These are phyloP conservation scores for Penicillium italicum DNA, from an alignment of 2,329 filamentous ascomycete species.

Conservation along the genomic window DNA sequence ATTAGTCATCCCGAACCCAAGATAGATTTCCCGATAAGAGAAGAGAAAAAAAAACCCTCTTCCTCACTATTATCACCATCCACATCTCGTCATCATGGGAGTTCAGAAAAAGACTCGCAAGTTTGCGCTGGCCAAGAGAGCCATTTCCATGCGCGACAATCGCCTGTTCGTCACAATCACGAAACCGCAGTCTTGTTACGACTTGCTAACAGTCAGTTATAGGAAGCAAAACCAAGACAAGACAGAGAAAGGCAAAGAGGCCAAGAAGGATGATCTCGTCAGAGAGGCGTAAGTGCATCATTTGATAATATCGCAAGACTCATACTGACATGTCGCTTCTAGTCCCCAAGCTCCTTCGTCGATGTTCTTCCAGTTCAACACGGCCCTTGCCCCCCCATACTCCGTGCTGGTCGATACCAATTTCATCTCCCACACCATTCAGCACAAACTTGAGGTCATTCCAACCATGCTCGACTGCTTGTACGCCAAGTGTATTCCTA, in stretches of 20 bases:
- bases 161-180: slow-evolving; percentile 51
- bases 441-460: slow-evolving; percentile 82
- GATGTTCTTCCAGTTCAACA: slow-evolving; percentile 88
- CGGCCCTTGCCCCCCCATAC: slow-evolving; percentile 79
- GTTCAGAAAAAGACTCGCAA: slow-evolving; percentile 87
- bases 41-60: slow-evolving; percentile 1
- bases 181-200: background rate
- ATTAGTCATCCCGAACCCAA: background rate
- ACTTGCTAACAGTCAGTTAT: background rate
- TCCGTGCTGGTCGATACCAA: slow-evolving; percentile 80
- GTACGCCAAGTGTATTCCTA: slow-evolving; percentile 84
- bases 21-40: slow-evolving; percentile 4
- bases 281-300: slow-evolving; percentile 20
- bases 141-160: slow-evolving; percentile 77
- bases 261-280: slow-evolving; percentile 22
- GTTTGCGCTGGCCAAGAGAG: slow-evolving; percentile 77
- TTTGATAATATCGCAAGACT: slow-evolving; percentile 4
- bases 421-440: slow-evolving; percentile 85
- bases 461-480: slow-evolving; percentile 91
- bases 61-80: background rate
- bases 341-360: slow-evolving; percentile 74
- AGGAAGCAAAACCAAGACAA: slow-evolving; percentile 23
- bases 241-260: slow-evolving; percentile 15
- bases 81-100: slow-evolving; percentile 62
- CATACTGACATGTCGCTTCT: slow-evolving; percentile 3